These are phyloP conservation scores for Aspergillus amoenus DNA, from an alignment of 2,329 filamentous ascomycete species.

Conservation along the genomic window DNA sequence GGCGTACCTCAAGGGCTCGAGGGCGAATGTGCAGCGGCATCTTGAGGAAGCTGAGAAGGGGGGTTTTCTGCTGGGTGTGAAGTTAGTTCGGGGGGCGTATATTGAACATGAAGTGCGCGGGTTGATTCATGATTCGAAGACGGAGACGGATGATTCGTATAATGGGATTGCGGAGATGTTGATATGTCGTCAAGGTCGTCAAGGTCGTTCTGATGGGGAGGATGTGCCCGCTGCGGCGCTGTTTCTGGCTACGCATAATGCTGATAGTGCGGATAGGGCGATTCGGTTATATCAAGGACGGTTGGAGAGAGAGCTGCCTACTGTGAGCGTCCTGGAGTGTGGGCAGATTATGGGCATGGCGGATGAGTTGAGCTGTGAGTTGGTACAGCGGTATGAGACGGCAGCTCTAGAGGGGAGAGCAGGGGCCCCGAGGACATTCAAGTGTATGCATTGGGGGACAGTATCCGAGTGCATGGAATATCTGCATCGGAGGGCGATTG, in stretches of 20 bases:
- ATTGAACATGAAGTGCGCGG: not conserved
- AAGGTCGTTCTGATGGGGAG: no score
- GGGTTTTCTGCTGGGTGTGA: not conserved
- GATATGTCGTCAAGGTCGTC: no score
- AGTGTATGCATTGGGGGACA: slow-evolving; percentile 55
- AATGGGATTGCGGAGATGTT: no score
- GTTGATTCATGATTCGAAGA: no score
- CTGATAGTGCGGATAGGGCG: no score
- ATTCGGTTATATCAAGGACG: no score
- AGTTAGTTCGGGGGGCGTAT: not conserved
- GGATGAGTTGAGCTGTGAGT: slow-evolving; percentile 69
- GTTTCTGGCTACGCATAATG: no score
- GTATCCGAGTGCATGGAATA: slow-evolving; percentile 56
- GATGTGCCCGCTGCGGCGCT: no score
- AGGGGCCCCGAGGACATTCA: slow-evolving; percentile 46
- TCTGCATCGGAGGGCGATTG: slow-evolving; percentile 60
- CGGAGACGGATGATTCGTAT: no score
- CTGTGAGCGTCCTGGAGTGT: slow-evolving; percentile 50
- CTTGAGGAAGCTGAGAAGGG: not conserved
- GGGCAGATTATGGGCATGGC: slow-evolving; percentile 89
- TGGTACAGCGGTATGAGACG: slow-evolving; percentile 37
- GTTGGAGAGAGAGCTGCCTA: slow-evolving; percentile 20
- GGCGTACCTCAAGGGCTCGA: slow-evolving; percentile 46
- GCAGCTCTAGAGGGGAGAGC: slow-evolving; percentile 14
- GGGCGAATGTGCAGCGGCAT: slow-evolving; percentile 40